These are phyloP conservation scores for Xylaria sp. DNA, from an alignment of 2,329 filamentous ascomycete genomes.

Conservation along the genomic window DNA sequence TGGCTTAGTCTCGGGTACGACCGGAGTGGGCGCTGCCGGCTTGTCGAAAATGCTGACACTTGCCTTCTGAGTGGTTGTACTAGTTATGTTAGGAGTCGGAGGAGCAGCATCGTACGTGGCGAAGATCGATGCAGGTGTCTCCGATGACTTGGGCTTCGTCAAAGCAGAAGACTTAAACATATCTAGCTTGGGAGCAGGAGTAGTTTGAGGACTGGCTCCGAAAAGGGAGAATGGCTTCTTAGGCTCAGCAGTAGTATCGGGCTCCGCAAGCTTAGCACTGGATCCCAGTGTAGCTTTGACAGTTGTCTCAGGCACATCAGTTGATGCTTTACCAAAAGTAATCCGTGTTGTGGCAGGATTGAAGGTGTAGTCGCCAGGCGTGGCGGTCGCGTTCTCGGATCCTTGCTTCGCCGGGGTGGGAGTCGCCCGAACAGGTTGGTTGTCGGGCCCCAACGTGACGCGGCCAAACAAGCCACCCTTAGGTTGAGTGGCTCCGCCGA, in stretches of 20 bases:
- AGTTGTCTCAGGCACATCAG: conserved; percentile 7
- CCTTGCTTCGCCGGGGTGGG: conserved; percentile 17
- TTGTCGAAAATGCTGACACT: conserved; percentile 16
- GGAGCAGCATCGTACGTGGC: conserved; percentile 19
- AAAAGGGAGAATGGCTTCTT: conserved; percentile 26
- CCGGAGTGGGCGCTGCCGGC: neutral
- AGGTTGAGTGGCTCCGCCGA: conserved; percentile 20
- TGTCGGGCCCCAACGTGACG: conserved; percentile 31
- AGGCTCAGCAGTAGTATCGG: conserved; percentile 24
- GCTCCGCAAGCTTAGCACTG: conserved; percentile 29
- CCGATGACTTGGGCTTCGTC: conserved; percentile 21
- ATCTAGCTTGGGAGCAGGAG: conserved; percentile 8
- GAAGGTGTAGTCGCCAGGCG: conserved; percentile 31
- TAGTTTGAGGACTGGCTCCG: conserved; percentile 11
- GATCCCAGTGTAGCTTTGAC: conserved; percentile 5
- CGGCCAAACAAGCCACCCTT: conserved; percentile 33
- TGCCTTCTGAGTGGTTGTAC: conserved; percentile 13
- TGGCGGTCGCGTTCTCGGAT: conserved; percentile 18
- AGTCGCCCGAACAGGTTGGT: conserved; percentile 30
- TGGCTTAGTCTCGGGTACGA: conserved; percentile 4
- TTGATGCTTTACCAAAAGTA: conserved; percentile 22
- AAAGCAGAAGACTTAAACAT: conserved; percentile 22
- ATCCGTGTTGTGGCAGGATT: conserved; percentile 31
- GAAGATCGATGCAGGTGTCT: conserved; percentile 23
- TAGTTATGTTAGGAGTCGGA: conserved; percentile 5